Evolutionary conservation across 1,284 basidiomycete genomes (phyloP).

Genomic region (Malassezia obtusa): DNA sequence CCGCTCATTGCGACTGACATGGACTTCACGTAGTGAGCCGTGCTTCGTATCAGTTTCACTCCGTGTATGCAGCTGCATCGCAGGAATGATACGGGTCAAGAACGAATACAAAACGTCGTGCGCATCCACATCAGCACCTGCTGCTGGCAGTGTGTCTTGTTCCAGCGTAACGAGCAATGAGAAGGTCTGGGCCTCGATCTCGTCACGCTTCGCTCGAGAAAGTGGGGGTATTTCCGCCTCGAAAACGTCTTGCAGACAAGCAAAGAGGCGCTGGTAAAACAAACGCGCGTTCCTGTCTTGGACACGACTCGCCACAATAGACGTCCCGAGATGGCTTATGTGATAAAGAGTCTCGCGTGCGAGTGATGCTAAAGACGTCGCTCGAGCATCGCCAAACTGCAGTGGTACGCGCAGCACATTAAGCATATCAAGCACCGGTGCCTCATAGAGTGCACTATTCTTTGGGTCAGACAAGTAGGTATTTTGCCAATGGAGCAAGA

Average conservation of each 20-base stretch:
- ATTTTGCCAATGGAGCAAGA: constrained; percentile 3
- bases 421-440: constrained; percentile 1
- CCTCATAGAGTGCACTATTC: background rate
- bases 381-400: constrained; percentile 54
- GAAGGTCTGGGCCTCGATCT: constrained; percentile 79
- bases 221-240: background rate
- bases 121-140: constrained; percentile 63
- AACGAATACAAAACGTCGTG: constrained; percentile 63
- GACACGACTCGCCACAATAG: background rate
- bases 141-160: constrained; percentile 64
- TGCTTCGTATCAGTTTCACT: background rate
- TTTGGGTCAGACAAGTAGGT: background rate
- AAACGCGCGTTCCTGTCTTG: background rate
- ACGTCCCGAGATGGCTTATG: background rate
- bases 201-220: constrained; percentile 13
- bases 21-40: background rate
- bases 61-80: constrained; percentile 60
- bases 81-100: constrained; percentile 63
- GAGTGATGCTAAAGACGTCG: background rate
- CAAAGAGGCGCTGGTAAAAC: background rate
- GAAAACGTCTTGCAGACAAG: background rate
- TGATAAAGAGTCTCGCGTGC: background rate
- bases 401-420: background rate
- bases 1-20: constrained; percentile 54
- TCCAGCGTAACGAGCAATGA: constrained; percentile 53